These are phyloP conservation scores for Lachnellula subtilissima DNA, from an alignment of 2,329 filamentous ascomycete genomes.

Conservation along the genomic window DNA sequence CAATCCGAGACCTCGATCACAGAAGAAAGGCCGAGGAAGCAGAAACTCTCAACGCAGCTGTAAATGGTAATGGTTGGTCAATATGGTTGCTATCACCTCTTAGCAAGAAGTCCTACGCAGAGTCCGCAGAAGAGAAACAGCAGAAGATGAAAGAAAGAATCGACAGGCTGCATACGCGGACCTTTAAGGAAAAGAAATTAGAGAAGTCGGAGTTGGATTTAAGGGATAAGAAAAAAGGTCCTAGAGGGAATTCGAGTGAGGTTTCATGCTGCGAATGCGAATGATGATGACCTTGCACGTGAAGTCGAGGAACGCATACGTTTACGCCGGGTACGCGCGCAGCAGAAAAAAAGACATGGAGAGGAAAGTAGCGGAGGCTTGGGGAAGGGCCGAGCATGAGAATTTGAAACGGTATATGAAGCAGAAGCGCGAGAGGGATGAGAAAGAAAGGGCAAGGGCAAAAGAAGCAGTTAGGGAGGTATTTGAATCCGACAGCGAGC, in stretches of 20 bases:
- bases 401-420: not conserved
- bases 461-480: slow-evolving; percentile 7
- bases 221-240: slow-evolving; percentile 6
- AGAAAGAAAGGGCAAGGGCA: not conserved
- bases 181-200: slow-evolving; percentile 32
- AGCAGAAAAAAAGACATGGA: not conserved
- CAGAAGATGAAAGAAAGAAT: slow-evolving; percentile 30
- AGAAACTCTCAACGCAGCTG: slow-evolving; percentile 17
- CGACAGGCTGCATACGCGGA: slow-evolving; percentile 31
- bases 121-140: slow-evolving; percentile 32
- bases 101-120: slow-evolving; percentile 23
- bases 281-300: slow-evolving; percentile 11
- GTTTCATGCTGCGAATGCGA: slow-evolving; percentile 9
- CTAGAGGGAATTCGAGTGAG: slow-evolving; percentile 5
- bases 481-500: slow-evolving; percentile 2
- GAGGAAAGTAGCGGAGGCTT: slow-evolving; percentile 6
- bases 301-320: slow-evolving; percentile 8
- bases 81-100: slow-evolving; percentile 30
- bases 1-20: slow-evolving; percentile 3
- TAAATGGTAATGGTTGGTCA: slow-evolving; percentile 31
- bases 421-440: slow-evolving; percentile 2
- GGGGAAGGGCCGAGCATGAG: slow-evolving; percentile 12
- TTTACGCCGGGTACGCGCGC: not conserved
- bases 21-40: slow-evolving; percentile 28
- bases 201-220: slow-evolving; percentile 18